These are phyloP conservation scores for Pichia cephalocereana DNA, from an alignment of 805 yeast genomes.

Conservation along the genomic window DNA sequence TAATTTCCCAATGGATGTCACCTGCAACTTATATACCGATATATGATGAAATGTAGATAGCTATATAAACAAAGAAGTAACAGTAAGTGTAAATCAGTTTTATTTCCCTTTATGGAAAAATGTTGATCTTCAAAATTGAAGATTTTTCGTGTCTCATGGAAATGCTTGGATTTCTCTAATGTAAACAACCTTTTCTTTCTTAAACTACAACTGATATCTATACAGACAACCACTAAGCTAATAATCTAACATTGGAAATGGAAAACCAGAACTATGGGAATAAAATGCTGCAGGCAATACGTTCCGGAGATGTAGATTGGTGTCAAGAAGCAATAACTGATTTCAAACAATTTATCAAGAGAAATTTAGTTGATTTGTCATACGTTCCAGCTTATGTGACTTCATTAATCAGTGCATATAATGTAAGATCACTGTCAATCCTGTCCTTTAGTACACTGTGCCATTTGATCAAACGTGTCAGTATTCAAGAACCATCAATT, in stretches of 20 bases:
- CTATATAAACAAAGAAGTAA: conserved; percentile 27
- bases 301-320: conserved; percentile 12
- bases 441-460: conserved; percentile 44
- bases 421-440: conserved; percentile 30
- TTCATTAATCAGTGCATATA: conserved; percentile 37
- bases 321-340: conserved; percentile 22
- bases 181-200: too few species aligned
- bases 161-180: too few species aligned
- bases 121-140: too few species aligned
- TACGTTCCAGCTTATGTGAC: conserved; percentile 44
- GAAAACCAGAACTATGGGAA: conserved; percentile 16
- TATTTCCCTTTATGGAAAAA: too few species aligned
- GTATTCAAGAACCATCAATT: conserved; percentile 43
- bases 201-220: too few species aligned
- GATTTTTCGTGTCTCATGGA: too few species aligned
- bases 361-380: conserved; percentile 42
- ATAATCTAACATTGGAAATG: conserved; percentile 2
- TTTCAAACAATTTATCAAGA: conserved; percentile 46
- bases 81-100: too few species aligned
- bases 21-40: background rate
- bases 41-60: background rate
- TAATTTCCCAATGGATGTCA: conserved; percentile 36
- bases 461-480: conserved; percentile 48
- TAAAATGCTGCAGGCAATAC: conserved; percentile 18
- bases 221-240: background rate